phyloP scores from a whole-genome alignment of 1,284 basidiomycete species.

The Neolentinus lepideus region DNA sequence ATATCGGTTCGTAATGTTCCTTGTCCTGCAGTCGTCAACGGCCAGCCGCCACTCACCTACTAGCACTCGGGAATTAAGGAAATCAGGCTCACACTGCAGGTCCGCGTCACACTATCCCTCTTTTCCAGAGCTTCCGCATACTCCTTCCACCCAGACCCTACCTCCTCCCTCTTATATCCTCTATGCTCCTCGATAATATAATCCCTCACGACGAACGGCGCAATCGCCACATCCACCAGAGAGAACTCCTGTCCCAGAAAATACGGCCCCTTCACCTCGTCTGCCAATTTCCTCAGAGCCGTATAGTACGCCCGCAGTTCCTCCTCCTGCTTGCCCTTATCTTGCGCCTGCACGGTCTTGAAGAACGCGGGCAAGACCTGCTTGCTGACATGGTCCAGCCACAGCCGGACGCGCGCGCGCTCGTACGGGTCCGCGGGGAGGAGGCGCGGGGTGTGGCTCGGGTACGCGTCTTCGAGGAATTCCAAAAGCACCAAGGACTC shows the following conservation, averaged over 20 bases:
- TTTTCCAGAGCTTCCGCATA: constrained; percentile 37
- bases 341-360: constrained; percentile 46
- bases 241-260: constrained; percentile 51
- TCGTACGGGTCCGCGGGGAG: constrained; percentile 43
- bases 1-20: constrained; percentile 43
- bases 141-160: constrained; percentile 36
- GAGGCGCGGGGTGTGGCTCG: constrained; percentile 34
- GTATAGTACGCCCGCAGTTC: constrained; percentile 36
- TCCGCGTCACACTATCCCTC: constrained; percentile 41
- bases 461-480: constrained; percentile 54
- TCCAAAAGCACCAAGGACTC: constrained; percentile 55
- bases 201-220: constrained; percentile 50
- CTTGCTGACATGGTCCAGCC: constrained; percentile 48
- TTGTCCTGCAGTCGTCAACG: constrained; percentile 25
- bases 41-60: not conserved
- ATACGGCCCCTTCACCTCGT: constrained; percentile 48
- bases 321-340: constrained; percentile 36
- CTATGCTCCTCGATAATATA: constrained; percentile 41
- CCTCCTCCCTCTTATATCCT: constrained; percentile 38
- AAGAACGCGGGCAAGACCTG: constrained; percentile 44
- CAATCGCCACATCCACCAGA: constrained; percentile 51
- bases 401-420: constrained; percentile 42
- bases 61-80: not conserved
- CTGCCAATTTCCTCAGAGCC: constrained; percentile 37
- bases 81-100: constrained; percentile 36